These are phyloP conservation scores for Kwoniella pini DNA, from an alignment of 768 basidiomycete genomes.

Conservation along the genomic window DNA sequence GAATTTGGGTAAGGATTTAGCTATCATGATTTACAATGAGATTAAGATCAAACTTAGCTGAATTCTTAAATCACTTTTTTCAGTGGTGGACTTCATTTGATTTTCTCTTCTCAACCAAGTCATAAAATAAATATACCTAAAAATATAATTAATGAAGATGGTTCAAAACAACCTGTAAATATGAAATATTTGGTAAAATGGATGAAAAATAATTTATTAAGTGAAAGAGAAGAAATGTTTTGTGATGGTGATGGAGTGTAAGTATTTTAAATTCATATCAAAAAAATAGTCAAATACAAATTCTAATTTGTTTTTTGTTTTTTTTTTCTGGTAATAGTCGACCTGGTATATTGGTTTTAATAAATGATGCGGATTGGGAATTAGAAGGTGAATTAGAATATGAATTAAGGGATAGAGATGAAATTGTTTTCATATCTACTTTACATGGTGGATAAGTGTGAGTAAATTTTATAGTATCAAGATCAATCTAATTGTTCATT, in stretches of 20 bases:
- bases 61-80: too few species aligned
- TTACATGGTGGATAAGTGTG: conserved; percentile 75
- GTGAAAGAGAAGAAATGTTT: conserved; percentile 85
- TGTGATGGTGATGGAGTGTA: conserved; percentile 84
- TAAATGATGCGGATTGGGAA: conserved; percentile 98
- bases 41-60: too few species aligned
- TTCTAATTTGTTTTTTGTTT: too few species aligned
- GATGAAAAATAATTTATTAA: conserved; percentile 73
- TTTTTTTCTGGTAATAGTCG: conserved; percentile 61
- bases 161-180: conserved; percentile 58
- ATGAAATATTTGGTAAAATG: conserved; percentile 76
- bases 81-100: conserved; percentile 51
- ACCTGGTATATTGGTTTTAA: conserved; percentile 92
- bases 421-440: conserved; percentile 95
- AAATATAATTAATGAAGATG: conserved; percentile 11
- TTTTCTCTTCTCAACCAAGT: conserved; percentile 49
- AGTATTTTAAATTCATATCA: conserved; percentile 27
- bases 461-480: not conserved
- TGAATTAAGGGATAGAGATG: conserved; percentile 71
- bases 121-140: conserved; percentile 44
- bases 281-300: not conserved
- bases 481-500: too few species aligned
- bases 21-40: too few species aligned
- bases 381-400: conserved; percentile 92
- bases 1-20: conserved; percentile 49